phyloP scores from a whole-genome alignment of 768 basidiomycete species.

The Amanita polypyramis region DNA sequence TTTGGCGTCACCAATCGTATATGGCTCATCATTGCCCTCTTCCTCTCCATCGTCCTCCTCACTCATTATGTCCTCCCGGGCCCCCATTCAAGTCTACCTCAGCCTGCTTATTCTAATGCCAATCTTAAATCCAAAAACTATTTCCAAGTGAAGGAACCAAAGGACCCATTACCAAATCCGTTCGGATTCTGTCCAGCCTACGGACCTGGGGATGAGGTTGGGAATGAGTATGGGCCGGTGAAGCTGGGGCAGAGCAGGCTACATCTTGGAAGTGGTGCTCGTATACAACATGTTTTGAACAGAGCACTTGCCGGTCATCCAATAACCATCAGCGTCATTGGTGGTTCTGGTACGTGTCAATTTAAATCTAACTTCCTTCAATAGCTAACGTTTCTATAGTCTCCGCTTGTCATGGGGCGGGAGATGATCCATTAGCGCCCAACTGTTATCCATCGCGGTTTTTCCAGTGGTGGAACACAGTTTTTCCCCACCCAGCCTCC shows the following conservation, averaged over 20 bases:
- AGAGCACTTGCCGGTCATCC: slow-evolving; percentile 79
- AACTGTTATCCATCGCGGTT: slow-evolving; percentile 89
- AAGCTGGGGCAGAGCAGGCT: slow-evolving; percentile 64
- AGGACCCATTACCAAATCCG: slow-evolving; percentile 43
- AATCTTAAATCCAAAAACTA: slow-evolving; percentile 71
- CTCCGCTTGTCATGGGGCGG: slow-evolving; percentile 88
- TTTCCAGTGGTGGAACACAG: slow-evolving; percentile 94
- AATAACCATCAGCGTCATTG: slow-evolving; percentile 82
- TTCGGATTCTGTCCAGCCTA: slow-evolving; percentile 90
- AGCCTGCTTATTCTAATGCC: slow-evolving; percentile 27
- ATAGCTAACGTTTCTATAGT: slow-evolving; percentile 35
- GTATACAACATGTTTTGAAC: slow-evolving; percentile 74
- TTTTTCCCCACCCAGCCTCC: slow-evolving; percentile 98
- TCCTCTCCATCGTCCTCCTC: slow-evolving; percentile 44
- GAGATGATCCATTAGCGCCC: slow-evolving; percentile 78
- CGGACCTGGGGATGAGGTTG: slow-evolving; percentile 74
- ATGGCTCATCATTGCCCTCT: slow-evolving; percentile 47
- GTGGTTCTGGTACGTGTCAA: slow-evolving; percentile 63
- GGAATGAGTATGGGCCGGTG: slow-evolving; percentile 66
- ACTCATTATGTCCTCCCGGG: slow-evolving; percentile 46
- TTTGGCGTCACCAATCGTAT: slow-evolving; percentile 63
- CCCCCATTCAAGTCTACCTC: slow-evolving; percentile 15
- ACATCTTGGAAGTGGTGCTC: slow-evolving; percentile 71
- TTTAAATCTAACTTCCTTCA: slow-evolving; percentile 7
- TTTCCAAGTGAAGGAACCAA: slow-evolving; percentile 44